These are phyloP conservation scores for Euryodendron excelsum DNA, from an alignment of 148 eudicot species.

Conservation along the genomic window DNA sequence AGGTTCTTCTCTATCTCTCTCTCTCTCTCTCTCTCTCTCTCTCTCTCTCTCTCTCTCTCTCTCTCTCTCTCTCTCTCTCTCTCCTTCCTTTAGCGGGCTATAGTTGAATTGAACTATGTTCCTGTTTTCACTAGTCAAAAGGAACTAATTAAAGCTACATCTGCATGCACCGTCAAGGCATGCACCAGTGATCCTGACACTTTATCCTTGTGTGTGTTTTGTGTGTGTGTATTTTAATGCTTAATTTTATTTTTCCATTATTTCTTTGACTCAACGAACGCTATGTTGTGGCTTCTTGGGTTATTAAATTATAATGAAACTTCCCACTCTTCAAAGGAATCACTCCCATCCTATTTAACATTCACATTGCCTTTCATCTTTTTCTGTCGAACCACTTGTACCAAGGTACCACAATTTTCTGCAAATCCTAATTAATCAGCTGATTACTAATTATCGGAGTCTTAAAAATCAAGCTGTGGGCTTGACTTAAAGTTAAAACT, in stretches of 20 bases:
- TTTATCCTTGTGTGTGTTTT: too few species aligned
- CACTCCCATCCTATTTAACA: not conserved
- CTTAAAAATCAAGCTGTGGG: too few species aligned
- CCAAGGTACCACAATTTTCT: not conserved
- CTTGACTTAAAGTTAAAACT: too few species aligned
- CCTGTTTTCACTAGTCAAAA: not conserved
- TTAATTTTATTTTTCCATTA: too few species aligned
- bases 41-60: not conserved
- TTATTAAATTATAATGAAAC: not conserved
- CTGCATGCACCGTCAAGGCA: not conserved
- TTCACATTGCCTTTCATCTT: constrained; percentile 1
- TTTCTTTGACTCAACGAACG: not conserved
- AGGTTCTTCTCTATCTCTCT: not conserved
- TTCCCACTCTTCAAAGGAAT: not conserved
- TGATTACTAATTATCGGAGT: too few species aligned
- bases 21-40: not conserved
- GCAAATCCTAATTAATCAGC: not conserved
- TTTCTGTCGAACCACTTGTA: not conserved
- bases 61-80: too few species aligned
- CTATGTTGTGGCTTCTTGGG: not conserved
- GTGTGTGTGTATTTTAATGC: not conserved
- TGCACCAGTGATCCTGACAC: not conserved
- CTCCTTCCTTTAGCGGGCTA: not conserved
- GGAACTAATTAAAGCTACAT: not conserved
- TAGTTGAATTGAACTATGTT: constrained; percentile 4